Evolutionary conservation across 352 stramenopile species (phyloP).

Genomic region (Globisporangium viniferum): DNA sequence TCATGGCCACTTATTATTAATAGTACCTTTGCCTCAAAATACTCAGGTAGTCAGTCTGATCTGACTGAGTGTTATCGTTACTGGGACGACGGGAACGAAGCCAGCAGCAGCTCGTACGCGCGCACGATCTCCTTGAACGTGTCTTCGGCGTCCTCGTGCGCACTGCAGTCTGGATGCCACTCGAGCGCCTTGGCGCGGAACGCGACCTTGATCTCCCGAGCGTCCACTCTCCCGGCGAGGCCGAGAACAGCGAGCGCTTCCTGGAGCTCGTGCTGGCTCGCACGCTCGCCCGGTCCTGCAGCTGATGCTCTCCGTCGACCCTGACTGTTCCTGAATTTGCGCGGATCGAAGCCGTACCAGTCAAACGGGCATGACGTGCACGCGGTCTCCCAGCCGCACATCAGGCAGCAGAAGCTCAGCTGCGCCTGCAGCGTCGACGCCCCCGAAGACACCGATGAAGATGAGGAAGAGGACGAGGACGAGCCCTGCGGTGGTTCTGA

Average conservation of each 20-base stretch:
- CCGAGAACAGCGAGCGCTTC: constrained; percentile 26
- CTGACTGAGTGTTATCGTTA: not conserved
- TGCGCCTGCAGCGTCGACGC: constrained; percentile 42
- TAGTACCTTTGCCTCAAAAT: too few species aligned
- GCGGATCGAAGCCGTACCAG: constrained; percentile 60
- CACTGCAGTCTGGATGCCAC: constrained; percentile 93
- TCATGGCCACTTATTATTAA: too few species aligned
- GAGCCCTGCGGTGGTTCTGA: not conserved
- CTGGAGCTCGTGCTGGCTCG: constrained; percentile 15
- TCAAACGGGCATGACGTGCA: constrained; percentile 66
- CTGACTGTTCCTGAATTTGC: constrained; percentile 32
- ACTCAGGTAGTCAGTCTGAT: too few species aligned
- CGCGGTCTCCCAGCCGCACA: constrained; percentile 59
- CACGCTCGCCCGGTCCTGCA: constrained; percentile 1
- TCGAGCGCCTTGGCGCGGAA: constrained; percentile 77
- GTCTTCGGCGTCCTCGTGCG: constrained; percentile 60
- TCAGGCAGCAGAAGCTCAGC: constrained; percentile 68
- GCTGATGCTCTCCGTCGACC: constrained; percentile 4
- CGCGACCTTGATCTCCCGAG: constrained; percentile 41
- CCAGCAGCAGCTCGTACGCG: constrained; percentile 85
- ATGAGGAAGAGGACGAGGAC: not conserved
- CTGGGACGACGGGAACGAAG: constrained; percentile 3
- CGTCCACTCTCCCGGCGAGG: constrained; percentile 13
- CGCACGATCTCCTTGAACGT: constrained; percentile 85
- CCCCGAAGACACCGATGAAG: not conserved